Conservation (phyloP, 2,329 filamentous ascomycete genomes). For the Drechslera avenae region DNA sequence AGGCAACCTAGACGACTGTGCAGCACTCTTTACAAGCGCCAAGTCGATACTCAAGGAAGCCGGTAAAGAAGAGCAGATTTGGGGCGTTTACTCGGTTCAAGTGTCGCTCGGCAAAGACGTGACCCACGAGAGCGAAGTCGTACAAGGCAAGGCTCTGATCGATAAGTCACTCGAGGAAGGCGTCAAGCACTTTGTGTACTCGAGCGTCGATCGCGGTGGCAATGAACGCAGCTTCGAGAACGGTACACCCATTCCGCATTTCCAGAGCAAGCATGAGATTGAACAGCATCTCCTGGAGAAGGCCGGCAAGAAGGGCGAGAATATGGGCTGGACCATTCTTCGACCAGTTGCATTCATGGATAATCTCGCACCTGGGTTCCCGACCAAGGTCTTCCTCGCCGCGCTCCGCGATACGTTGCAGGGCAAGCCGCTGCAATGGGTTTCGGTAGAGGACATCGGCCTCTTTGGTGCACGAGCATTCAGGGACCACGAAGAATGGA, state of each 20-base stretch:
- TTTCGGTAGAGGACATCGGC: constrained; percentile 57
- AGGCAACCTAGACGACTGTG: constrained; percentile 61
- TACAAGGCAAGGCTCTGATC: constrained; percentile 64
- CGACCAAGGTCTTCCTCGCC: constrained; percentile 56
- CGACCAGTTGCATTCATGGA: constrained; percentile 69
- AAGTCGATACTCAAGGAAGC: constrained; percentile 45
- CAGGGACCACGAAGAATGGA: constrained; percentile 52
- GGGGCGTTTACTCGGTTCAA: constrained; percentile 68
- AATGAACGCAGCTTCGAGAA: constrained; percentile 57
- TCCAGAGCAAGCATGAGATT: constrained; percentile 65
- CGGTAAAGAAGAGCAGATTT: constrained; percentile 49
- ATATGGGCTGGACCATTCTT: constrained; percentile 66
- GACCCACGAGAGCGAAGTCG: constrained; percentile 54
- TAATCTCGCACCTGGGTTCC: constrained; percentile 56
- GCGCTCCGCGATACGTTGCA: constrained; percentile 51
- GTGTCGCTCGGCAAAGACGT: constrained; percentile 52
- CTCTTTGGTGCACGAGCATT: constrained; percentile 58
- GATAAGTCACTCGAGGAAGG: constrained; percentile 61
- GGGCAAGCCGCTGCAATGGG: constrained; percentile 51
- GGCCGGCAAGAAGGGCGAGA: constrained; percentile 48
- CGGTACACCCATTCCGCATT: constrained; percentile 61
- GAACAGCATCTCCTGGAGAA: constrained; percentile 64
- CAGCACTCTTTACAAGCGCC: constrained; percentile 57
- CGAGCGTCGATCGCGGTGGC: constrained; percentile 67
- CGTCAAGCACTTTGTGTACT: constrained; percentile 68